Percentiles rank a stretch among this genome's conserved stretches.
These are phyloP conservation scores for Senna siamea DNA, from an alignment of 306 rosid genomes.

Conservation along the genomic window DNA sequence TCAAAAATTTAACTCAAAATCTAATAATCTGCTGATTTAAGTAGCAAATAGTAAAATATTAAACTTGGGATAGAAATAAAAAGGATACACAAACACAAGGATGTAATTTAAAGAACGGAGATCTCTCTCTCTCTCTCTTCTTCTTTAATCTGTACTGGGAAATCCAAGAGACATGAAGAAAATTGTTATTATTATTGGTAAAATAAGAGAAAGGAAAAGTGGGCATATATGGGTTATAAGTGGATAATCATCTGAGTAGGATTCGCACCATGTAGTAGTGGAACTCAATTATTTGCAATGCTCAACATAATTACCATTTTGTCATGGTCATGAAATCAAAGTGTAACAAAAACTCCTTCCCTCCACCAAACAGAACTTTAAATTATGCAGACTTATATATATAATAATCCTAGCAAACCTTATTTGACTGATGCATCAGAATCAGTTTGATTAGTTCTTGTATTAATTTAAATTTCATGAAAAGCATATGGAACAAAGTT, in stretches of 20 bases:
- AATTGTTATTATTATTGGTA: constrained; percentile 1
- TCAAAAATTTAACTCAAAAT: too few relatives aligned
- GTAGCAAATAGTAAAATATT: too few relatives aligned
- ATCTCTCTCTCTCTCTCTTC: neutral
- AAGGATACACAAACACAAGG: too few relatives aligned
- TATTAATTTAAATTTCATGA: neutral
- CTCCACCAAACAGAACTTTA: constrained; percentile 18
- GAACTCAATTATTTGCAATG: constrained; percentile 38
- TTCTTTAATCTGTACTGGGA: neutral
- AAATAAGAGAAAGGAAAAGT: constrained; percentile 35
- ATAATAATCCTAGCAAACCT: constrained; percentile 27
- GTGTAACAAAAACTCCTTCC: neutral
- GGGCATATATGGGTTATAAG: constrained; percentile 33
- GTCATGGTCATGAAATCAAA: neutral
- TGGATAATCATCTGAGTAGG: constrained; percentile 49
- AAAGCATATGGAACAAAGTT: neutral
- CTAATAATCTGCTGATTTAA: too few relatives aligned
- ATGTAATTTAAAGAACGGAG: too few relatives aligned
- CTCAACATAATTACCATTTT: constrained; percentile 28
- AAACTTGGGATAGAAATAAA: too few relatives aligned
- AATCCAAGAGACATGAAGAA: neutral
- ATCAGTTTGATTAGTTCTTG: neutral
- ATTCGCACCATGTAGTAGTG: constrained; percentile 53
- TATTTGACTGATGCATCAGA: constrained; percentile 41
- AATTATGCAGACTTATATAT: constrained; percentile 1